Percentiles rank a stretch among this genome's conserved stretches.
These are phyloP conservation scores for Ceratocystis lukuohia DNA, from an alignment of 2,329 filamentous ascomycete species.

Conservation along the genomic window DNA sequence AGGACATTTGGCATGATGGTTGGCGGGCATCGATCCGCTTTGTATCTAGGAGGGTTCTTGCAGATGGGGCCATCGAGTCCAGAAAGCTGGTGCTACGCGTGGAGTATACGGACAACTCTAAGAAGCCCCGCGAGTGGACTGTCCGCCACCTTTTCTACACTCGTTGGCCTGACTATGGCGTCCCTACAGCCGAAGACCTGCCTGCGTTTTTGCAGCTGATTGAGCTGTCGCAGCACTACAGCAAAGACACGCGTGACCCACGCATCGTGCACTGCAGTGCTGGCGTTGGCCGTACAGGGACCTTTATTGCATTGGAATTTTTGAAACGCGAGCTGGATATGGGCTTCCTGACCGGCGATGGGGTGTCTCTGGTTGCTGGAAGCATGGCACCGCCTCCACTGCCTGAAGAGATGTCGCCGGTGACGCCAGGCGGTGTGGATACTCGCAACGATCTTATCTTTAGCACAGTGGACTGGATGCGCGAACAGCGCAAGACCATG, in stretches of 20 bases:
- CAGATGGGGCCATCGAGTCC: conserved; percentile 51
- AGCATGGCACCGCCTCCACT: conserved; percentile 6
- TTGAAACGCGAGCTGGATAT: conserved; percentile 68
- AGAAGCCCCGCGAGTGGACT: conserved; percentile 40
- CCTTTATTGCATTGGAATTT: conserved; percentile 92
- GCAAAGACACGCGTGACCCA: conserved; percentile 41
- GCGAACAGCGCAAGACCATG: conserved; percentile 88
- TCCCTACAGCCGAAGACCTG: conserved; percentile 56
- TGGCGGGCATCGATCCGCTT: conserved; percentile 58
- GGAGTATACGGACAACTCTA: conserved; percentile 30
- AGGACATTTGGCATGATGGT: conserved; percentile 50
- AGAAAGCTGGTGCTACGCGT: conserved; percentile 55
- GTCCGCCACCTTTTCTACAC: conserved; percentile 79
- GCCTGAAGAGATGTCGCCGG: conserved; percentile 22
- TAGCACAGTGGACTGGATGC: conserved; percentile 63
- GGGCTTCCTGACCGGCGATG: conserved; percentile 47
- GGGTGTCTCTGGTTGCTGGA: conserved; percentile 22
- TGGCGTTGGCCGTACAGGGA: conserved; percentile 85
- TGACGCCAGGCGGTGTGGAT: conserved; percentile 27
- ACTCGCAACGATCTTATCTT: conserved; percentile 47
- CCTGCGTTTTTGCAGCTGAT: conserved; percentile 57
- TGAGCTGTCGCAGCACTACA: conserved; percentile 46
- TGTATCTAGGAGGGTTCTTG: conserved; percentile 44
- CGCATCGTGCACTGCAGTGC: conserved; percentile 81
- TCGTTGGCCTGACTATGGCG: conserved; percentile 81